Evolutionary conservation across 352 stramenopile species (phyloP).

Genomic region (Heterotrichella gracilis): DNA sequence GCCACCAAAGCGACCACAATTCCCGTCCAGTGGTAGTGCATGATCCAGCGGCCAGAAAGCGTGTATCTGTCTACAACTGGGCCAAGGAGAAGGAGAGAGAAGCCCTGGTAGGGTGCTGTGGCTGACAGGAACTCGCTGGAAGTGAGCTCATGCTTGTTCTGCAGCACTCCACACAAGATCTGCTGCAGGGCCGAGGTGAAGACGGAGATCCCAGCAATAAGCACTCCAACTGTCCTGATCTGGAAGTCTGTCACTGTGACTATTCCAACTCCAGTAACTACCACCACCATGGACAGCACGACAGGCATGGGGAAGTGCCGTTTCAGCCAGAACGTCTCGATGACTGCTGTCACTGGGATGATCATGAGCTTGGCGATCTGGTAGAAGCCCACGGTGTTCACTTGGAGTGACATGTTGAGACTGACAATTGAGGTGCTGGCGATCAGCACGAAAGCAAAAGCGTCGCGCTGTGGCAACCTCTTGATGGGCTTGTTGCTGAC

Average conservation of each 20-base stretch:
- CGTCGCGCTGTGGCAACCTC: not conserved
- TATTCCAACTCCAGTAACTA: too few species aligned
- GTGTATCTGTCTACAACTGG: not conserved
- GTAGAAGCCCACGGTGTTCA: conserved; percentile 18
- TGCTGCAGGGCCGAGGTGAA: not conserved
- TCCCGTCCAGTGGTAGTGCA: not conserved
- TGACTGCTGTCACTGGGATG: conserved; percentile 12
- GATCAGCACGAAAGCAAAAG: not conserved
- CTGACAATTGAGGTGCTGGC: conserved; percentile 12
- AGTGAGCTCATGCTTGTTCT: not conserved
- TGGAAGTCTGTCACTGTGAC: not conserved
- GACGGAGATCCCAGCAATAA: not conserved
- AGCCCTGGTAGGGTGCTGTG: not conserved
- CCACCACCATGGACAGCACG: not conserved
- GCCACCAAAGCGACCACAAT: not conserved
- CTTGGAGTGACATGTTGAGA: conserved; percentile 17
- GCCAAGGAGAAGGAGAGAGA: not conserved
- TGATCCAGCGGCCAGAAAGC: not conserved
- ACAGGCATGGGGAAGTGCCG: not conserved
- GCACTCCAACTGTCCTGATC: not conserved
- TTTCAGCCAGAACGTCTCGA: not conserved
- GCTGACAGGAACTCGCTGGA: not conserved
- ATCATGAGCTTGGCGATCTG: conserved; percentile 16
- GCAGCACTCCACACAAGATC: not conserved
- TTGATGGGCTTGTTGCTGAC: not conserved